Base-by-base conservation (phyloP, 2,329 filamentous ascomycete genomes). In the Colletotrichum nymphaeae region DNA sequence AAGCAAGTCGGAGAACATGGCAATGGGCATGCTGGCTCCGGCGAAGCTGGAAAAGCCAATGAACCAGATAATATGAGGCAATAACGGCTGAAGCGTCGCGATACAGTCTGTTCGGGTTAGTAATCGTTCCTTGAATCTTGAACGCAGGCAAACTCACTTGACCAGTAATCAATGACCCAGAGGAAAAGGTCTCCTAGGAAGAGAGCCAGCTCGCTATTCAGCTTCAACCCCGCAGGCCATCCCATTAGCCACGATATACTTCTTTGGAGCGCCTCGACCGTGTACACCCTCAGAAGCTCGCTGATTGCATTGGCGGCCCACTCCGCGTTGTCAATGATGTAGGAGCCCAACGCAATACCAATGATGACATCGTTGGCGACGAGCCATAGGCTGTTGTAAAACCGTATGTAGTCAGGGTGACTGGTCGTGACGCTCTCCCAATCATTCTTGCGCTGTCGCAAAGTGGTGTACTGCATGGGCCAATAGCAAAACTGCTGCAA, bases 131-230 rank as follows among this genome's bases (percentile, higher is more conserved):
- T n/a, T 8, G 19, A 24, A 26, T 57, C 22, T 28, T 35, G 37
- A 56, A 8, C 37, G 32, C 26, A n/a, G 22, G 6, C 37, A 26
- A 49, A 85, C 90, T 81, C 85, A 94, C 93, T 93, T 70, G 94
- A 94, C 97, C 97, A 99, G 80, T 98, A 97, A 76, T 98, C 95
- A 76, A 99, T 98, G 60, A 99, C 97, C 97, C 97, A 99, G 3
- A 98, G 86, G 80, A 99, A 99, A 3, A 99, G 85, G 79, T 98
- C 96, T 75, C 97, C 97, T 14, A 99, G 88, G 78, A 99, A 99
- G n/a, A 91, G 90, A 2, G 95, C 97, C 52, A 99, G 87, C 82
- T 99, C 96, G 67, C 91, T 95, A 81, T 99, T 99, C 49, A 99
- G 89, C 83, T 99, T 99, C 76, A 99, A 85, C 42, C 97, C 97